These are phyloP conservation scores for Puccinia novopanici DNA, from an alignment of 1,284 basidiomycete species.

Conservation along the genomic window DNA sequence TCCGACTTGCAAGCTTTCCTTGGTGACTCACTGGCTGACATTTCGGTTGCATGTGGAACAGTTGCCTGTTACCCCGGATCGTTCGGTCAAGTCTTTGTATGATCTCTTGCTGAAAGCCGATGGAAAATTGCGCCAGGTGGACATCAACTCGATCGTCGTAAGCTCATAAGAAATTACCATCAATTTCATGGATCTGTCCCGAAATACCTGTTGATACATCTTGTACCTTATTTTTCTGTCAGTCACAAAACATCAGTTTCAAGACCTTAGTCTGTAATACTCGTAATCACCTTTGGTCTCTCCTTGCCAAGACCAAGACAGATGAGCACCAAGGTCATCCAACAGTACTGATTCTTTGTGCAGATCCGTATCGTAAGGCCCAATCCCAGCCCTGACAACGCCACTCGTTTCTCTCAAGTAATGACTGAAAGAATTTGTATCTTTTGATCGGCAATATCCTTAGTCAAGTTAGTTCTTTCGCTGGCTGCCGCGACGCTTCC, in stretches of 20 bases:
- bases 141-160: conserved; percentile 6
- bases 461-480: conserved; percentile 30
- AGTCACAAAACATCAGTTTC: conserved; percentile 3
- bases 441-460: neutral
- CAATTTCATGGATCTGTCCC: neutral
- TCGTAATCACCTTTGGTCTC: conserved; percentile 27
- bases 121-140: conserved; percentile 14
- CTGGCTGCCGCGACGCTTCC: conserved; percentile 22
- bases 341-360: neutral
- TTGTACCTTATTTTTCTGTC: neutral
- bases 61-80: conserved; percentile 18
- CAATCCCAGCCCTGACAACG: neutral
- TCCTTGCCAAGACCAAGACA: neutral
- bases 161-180: neutral
- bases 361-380: conserved; percentile 36
- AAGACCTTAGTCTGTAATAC: conserved; percentile 1
- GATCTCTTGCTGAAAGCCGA: conserved; percentile 21
- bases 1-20: neutral
- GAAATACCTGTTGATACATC: too few species aligned
- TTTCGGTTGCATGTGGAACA: neutral
- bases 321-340: neutral
- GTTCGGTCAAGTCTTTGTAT: conserved; percentile 24
- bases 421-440: neutral
- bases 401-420: neutral
- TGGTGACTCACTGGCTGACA: neutral